Evolutionary conservation across 2,329 filamentous ascomycete genomes (phyloP), one percentile per base, ranked within the genome.

Genomic region (Fusarium fracticaudum): DNA sequence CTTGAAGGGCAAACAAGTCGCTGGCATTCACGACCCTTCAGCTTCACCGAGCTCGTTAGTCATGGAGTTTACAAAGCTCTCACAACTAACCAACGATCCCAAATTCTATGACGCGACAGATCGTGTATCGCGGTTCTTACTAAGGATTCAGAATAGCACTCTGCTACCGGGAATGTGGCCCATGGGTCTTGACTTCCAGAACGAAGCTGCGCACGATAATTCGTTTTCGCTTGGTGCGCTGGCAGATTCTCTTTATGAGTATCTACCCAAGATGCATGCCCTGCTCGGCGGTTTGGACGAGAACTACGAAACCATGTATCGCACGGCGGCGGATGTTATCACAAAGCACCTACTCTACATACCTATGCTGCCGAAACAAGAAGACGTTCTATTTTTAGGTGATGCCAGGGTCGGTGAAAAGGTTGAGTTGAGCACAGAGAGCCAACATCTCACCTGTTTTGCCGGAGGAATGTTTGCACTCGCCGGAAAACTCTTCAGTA

Each of bases 151-250:
- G 82, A 90, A 91, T 76, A 81, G 86, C 9, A 95, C 93, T 0
- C 85, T 84, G n/a, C 81, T 96, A 11, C 93, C 93, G 0, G 94
- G 94, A 6, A 87, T 96, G 85, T 96, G 93, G 92, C 93, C 94
- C 2, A 86, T 89, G 13, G 85, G 85, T 43, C 83, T 96, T 44
- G 89, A 95, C 81, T 80, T 83, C 20, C 76, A 76, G 18, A 85
- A 90, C 69, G 91, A 93, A 54, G 84, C 90, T 18, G 89, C 80
- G 84, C 65, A 82, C 18, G 77, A 74, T 22, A 83, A 82, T 14
- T 80, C 64, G 6, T 90, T 87, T 74, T 88, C 87, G 1, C 81
- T 91, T 5, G 89, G 89, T 22, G 89, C 85, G 4, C 79, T 86
- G 43, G 86, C 87, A 5, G 89, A 91, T 76, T 90, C 88, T 26